Evolutionary conservation across 148 eudicot species (phyloP), one percentile per base, ranked within the genome.

Genomic region (Rhododendron henanense): DNA sequence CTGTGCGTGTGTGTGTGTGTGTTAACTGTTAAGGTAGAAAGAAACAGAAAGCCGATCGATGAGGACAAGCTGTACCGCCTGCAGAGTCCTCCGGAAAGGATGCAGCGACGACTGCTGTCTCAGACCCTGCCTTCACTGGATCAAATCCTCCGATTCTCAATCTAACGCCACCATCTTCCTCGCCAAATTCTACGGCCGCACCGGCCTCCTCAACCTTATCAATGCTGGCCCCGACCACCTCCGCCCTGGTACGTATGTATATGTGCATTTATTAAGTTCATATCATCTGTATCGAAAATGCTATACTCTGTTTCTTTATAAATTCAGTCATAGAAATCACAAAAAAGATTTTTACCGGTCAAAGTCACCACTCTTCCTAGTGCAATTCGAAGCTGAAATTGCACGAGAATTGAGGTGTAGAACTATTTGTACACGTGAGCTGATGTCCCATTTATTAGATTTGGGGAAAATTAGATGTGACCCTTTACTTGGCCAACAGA

Each of bases 1-100:
- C 31, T 31, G 41, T 4, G 41, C 41, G 41, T 39, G 41, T 39
- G 41, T 14, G 57, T 14, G 18, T 2, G 18, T 51, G 55, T 13
- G 15, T 51, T 51, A 9, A 51, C 79, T 37, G 16, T 21, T 2
- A 63, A 69, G 75, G 28, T 11, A 69, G 37, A 23, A 67, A 47
- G 28, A 79, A 79, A 48, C 15, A 13, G 53, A 28, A 81, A 67
- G 13, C 67, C 23, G 55, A 10, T 47, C n/a, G 19, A 85, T 85
- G 94, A 91, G 91, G 78, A 91, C 88, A 1, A 92, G 94, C 85
- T 92, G 94, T 88, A 92, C 91, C 50, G 95, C 92, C 5, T 93
- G 95, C 71, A 87, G 95, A 47, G 89, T 93, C n/a, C 91, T 91
- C 9, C 81, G 93, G 1, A 93, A 93, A 84, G 92, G 92, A 37